phyloP scores from a whole-genome alignment of 371 early-diverging fungal genomes.

The Mortierella sp. region DNA sequence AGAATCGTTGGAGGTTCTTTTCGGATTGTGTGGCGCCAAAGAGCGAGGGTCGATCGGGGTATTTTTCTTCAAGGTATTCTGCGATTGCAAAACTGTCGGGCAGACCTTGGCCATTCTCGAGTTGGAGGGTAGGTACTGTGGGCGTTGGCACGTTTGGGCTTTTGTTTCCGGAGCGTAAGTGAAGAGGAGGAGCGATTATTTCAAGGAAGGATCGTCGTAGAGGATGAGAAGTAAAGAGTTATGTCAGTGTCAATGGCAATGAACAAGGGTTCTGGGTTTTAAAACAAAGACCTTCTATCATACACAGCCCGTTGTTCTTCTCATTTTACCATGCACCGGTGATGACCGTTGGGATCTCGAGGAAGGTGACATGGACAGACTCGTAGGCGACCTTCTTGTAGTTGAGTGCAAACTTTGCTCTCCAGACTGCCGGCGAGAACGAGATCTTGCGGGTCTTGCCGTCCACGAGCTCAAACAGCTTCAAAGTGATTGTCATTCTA shows the following conservation, averaged over 20 bases:
- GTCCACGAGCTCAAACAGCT: slow-evolving; percentile 54
- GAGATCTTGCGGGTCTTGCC: slow-evolving; percentile 49
- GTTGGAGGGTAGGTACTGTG: slow-evolving; percentile 41
- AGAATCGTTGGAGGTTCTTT: slow-evolving; percentile 53
- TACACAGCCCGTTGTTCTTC: background rate
- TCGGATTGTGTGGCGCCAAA: slow-evolving; percentile 41
- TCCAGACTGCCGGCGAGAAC: slow-evolving; percentile 55
- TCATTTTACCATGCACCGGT: slow-evolving; percentile 35
- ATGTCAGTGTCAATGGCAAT: no score
- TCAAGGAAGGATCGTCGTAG: background rate
- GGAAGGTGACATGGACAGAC: slow-evolving; percentile 41
- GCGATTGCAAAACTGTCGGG: slow-evolving; percentile 47
- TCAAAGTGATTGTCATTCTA: slow-evolving; percentile 24
- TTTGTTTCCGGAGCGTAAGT: no score
- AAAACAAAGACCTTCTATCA: no score
- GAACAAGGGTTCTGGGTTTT: no score
- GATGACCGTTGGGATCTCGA: slow-evolving; percentile 42
- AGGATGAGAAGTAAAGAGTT: background rate
- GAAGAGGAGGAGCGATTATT: background rate
- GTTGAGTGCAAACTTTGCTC: slow-evolving; percentile 49
- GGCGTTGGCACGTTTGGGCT: slow-evolving; percentile 39
- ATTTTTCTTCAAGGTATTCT: slow-evolving; percentile 53
- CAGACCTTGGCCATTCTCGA: slow-evolving; percentile 39
- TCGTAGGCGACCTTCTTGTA: slow-evolving; percentile 46
- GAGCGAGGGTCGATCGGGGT: slow-evolving; percentile 50